phyloP scores from a whole-genome alignment of 1,284 basidiomycete species.

The Chalciporus sp. region DNA sequence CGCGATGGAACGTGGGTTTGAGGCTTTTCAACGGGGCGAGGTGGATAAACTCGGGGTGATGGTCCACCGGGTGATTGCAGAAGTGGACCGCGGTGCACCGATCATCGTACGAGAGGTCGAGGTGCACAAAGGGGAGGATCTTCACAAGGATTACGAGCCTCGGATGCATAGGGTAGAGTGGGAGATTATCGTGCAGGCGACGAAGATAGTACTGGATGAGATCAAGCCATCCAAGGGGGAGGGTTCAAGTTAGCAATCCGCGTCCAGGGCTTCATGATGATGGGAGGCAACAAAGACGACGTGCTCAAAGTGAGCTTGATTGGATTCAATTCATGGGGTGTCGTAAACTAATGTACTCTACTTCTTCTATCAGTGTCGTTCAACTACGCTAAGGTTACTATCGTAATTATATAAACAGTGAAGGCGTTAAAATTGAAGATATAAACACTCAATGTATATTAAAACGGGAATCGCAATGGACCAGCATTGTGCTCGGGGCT shows the following conservation, averaged over 20 bases:
- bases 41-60: slow-evolving; percentile 83
- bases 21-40: slow-evolving; percentile 84
- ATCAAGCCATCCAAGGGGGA: slow-evolving; percentile 19
- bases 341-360: slow-evolving; percentile 21
- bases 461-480: slow-evolving; percentile 31
- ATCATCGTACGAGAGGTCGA: slow-evolving; percentile 81
- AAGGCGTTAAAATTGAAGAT: background rate
- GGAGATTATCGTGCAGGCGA: slow-evolving; percentile 87
- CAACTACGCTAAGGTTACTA: slow-evolving; percentile 20
- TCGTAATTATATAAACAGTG: background rate
- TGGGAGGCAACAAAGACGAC: background rate
- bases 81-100: slow-evolving; percentile 92
- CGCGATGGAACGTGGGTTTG: slow-evolving; percentile 88
- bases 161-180: slow-evolving; percentile 88
- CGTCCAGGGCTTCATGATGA: background rate
- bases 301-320: slow-evolving; percentile 14
- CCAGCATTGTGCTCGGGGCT: slow-evolving; percentile 7
- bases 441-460: slow-evolving; percentile 13
- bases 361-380: slow-evolving; percentile 16
- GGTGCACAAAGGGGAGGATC: slow-evolving; percentile 75
- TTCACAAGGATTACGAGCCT: slow-evolving; percentile 68
- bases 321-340: background rate
- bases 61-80: slow-evolving; percentile 93
- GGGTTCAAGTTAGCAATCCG: background rate
- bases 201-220: slow-evolving; percentile 66